Conservation (phyloP, 352 stramenopile genomes). For the Chrysophaeum taylorii region DNA sequence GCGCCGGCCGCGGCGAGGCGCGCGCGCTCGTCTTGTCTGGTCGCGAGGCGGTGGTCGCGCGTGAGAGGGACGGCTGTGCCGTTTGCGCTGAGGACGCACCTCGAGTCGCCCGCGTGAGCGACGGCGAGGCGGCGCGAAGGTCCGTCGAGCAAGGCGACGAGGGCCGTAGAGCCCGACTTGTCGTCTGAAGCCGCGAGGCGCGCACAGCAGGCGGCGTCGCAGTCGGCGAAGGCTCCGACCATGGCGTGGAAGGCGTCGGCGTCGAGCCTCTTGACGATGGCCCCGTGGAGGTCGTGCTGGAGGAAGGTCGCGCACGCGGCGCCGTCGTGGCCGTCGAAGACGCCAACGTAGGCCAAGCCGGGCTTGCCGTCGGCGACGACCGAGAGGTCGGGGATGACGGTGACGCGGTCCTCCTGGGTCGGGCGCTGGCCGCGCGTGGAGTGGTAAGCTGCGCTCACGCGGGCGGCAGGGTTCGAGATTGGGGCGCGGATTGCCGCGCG, state of each 20-base stretch:
- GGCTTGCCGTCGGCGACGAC: constrained; percentile 9
- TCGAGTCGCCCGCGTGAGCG: constrained; percentile 60
- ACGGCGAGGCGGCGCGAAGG: constrained; percentile 30
- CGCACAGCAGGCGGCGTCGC: constrained; percentile 57
- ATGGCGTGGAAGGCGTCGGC: constrained; percentile 24
- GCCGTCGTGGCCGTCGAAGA: constrained; percentile 69
- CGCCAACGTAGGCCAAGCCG: constrained; percentile 43
- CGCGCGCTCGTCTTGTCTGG: constrained; percentile 40
- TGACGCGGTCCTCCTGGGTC: constrained; percentile 26
- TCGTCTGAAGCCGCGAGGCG: constrained; percentile 53
- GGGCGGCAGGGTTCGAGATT: constrained; percentile 4
- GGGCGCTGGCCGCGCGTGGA: constrained; percentile 14
- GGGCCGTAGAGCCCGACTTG: constrained; percentile 61
- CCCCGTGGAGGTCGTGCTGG: constrained; percentile 56
- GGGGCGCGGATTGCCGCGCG: constrained; percentile 6
- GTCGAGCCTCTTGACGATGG: constrained; percentile 39
- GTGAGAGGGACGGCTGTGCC: constrained; percentile 46
- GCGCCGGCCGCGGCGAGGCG: constrained; percentile 49
- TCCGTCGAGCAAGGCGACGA: constrained; percentile 43
- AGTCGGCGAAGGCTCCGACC: constrained; percentile 45
- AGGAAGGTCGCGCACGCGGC: constrained; percentile 58
- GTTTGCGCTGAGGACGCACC: constrained; percentile 44
- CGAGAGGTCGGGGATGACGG: constrained; percentile 18
- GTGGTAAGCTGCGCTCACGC: constrained; percentile 12
- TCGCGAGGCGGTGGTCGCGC: constrained; percentile 55